Percentiles rank a stretch among this genome's conserved stretches.
Evolutionary conservation across 148 eudicot species (phyloP).

Genomic region (Polygonum maritimum): DNA sequence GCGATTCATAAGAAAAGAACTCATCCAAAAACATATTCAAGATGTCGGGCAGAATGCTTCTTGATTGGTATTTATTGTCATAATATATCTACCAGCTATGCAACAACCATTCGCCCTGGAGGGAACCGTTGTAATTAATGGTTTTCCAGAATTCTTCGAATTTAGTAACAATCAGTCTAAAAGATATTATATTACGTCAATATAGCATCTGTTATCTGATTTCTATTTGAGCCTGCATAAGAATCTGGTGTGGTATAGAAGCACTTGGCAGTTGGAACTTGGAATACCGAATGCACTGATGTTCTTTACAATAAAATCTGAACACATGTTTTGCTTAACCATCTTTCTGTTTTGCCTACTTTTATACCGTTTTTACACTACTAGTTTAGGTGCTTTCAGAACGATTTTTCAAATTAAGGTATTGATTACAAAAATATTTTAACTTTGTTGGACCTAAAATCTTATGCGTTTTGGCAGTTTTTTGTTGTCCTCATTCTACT

Average conservation of each 20-base stretch:
- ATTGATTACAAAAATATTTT: not conserved
- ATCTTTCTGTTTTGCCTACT: not conserved
- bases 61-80: not conserved
- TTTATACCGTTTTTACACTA: not conserved
- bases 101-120: not conserved
- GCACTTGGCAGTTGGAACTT: not conserved
- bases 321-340: too few species aligned
- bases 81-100: not conserved
- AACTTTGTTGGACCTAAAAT: not conserved
- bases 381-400: too few species aligned
- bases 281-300: too few species aligned
- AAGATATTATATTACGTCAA: too few species aligned
- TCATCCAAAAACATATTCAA: not conserved
- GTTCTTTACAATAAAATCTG: too few species aligned
- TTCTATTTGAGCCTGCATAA: not conserved
- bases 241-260: not conserved
- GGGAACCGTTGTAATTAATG: not conserved
- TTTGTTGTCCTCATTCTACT: not conserved
- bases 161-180: not conserved
- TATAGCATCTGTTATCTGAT: not conserved
- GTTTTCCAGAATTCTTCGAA: not conserved
- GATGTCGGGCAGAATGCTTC: not conserved
- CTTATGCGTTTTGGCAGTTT: not conserved
- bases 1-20: not conserved
- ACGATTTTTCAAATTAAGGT: not conserved